phyloP scores from a whole-genome alignment of 345 rosid genomes.

The Boechera retrofracta region DNA sequence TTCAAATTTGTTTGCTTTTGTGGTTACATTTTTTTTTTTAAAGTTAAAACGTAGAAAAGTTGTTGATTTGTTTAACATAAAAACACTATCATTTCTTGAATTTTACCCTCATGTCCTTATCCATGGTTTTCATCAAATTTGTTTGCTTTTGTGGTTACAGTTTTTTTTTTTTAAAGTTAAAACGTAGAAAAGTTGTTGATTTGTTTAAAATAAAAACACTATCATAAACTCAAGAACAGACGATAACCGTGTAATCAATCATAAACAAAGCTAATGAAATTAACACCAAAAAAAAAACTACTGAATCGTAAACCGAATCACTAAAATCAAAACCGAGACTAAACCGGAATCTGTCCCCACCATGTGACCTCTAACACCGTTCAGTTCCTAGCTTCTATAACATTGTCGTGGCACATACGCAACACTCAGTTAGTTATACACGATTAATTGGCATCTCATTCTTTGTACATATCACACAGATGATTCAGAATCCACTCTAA shows the following conservation, averaged over 20 bases:
- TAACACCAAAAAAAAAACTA: background rate
- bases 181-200: background rate
- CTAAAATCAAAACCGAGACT: background rate
- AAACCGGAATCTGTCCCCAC: slow-evolving; percentile 18
- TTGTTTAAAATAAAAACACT: background rate
- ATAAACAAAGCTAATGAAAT: background rate
- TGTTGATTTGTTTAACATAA: background rate
- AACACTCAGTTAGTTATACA: slow-evolving; percentile 9
- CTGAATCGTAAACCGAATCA: background rate
- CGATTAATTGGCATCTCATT: background rate
- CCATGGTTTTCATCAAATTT: background rate
- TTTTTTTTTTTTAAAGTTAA: background rate
- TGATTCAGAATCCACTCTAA: slow-evolving; percentile 15
- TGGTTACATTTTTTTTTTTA: background rate
- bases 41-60: background rate
- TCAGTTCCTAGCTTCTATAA: slow-evolving; percentile 12
- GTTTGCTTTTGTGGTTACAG: background rate
- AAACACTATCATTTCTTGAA: background rate
- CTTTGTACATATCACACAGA: slow-evolving; percentile 23
- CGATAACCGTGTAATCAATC: background rate
- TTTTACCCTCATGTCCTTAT: background rate
- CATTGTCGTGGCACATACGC: slow-evolving; percentile 25
- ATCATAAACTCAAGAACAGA: background rate
- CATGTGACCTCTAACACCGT: slow-evolving; percentile 4
- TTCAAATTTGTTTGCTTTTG: background rate